Base-by-base conservation (phyloP, 2,329 filamentous ascomycete species). In the Penicillium sp. region DNA sequence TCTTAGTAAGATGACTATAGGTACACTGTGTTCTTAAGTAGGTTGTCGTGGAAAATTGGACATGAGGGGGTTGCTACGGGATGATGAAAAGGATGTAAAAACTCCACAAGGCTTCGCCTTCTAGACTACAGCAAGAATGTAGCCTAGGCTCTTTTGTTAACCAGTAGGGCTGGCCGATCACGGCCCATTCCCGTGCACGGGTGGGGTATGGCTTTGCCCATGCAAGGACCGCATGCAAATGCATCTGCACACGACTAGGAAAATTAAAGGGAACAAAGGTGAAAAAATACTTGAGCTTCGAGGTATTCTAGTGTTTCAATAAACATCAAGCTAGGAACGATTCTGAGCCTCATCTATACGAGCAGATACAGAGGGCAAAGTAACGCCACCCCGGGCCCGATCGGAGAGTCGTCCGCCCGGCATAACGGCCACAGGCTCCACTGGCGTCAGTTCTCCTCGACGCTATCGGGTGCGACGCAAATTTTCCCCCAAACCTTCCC, bases 391-490 rank as follows among this genome's bases (percentile, higher is more conserved):
- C 44, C 52, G 57, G 57, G 46, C 43, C 49, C 39, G 39, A 54
- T 48, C 57, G 57, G 58, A 61, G 54, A 16, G n/a, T 24, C 16
- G 53, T 60, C 59, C 59, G 57, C 31, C 45, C 51, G 50, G 56
- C 59, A 29, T 12, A 39, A 39, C 36, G 21, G 34, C 31, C 29
- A 24, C 29, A 24, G 38, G 50, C 52, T 59, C 56, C 58, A 53
- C 56, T 39, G 38, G 54, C 52, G 52, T 55, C 54, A 55, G 16
- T 21, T 41, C 42, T 53, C 55, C 34, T 41, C n/a, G 36, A 36
- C 28, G 38, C 38, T 47, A 50, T 50, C 28, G 38, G n/a, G 48
- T 36, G 39, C 45, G 42, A 29, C 42, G 38, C 38, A 47, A 49
- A 49, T 12, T 43, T 49, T 49, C 33, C 16, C 16, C 10, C 28